Evolutionary conservation across 106 monocot genomes (phyloP), one percentile per base, ranked within the genome.

Genomic region (Dendrobium chrysotoxum): DNA sequence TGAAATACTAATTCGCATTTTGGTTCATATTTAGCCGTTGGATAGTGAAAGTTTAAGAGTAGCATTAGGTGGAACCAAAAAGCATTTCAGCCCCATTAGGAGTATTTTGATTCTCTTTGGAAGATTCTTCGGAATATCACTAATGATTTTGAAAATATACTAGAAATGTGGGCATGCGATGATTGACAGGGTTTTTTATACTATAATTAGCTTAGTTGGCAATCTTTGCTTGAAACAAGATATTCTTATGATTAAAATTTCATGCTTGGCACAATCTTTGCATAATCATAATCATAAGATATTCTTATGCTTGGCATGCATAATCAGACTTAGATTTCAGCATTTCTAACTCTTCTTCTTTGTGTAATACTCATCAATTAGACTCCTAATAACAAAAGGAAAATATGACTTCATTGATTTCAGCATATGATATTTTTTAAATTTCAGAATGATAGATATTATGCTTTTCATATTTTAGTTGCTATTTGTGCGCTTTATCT

Each of bases 101-200:
- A 83, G 83, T 55, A 28, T 64, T 78, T 76, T 90, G 55, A 38
- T 41, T 41, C 83, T 90, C 81, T 80, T 77, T 79, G 76, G 67
- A 78, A 90, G 90, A 76, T 81, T 90, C 58, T 81, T 90, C 57
- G 75, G 31, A 28, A 71, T 90, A 75, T 79, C 82, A 47, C 41
- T 81, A 75, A 44, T 35, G 47, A 7, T 44, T 75, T 16, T 83
- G 25, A 75, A 90, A 53, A 68, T 28, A 81, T 79, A 81, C 76
- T 61, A 65, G 75, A 44, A 61, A 71, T 44, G 42, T 66, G 81
- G 80, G 21, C 44, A 70, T 71, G 53, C 1, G n/a, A 67, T 83
- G 16, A 72, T 82, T n/a, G 76, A 75, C 82, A 90, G 90, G 90
- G 75, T 87, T 75, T 83, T 83, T 66, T 39, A 53, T 58, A 40